Conservation (phyloP, 805 yeast genomes). For the Blastobotrys americana region DNA sequence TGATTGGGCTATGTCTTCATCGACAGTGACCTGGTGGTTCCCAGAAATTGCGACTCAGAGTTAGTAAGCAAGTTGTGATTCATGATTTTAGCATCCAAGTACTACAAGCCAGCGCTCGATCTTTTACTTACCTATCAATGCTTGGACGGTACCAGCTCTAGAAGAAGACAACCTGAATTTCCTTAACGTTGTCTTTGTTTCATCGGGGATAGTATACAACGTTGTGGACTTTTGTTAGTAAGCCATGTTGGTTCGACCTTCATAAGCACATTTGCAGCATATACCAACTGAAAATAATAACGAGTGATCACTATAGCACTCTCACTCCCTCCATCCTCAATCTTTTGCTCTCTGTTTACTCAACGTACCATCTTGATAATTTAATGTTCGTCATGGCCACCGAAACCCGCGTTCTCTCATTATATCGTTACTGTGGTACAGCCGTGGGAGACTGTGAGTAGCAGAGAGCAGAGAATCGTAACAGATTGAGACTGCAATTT, state of each 20-base stretch:
- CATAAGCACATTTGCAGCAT: not conserved
- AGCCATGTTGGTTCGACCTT: not conserved
- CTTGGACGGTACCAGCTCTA: conserved; percentile 53
- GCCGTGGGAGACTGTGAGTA: no score
- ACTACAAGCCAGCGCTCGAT: no score
- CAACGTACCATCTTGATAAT: no score
- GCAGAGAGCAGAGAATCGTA: no score
- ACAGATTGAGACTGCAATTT: no score
- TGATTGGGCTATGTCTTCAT: conserved; percentile 22
- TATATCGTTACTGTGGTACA: no score
- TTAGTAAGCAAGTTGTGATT: no score
- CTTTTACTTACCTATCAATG: conserved; percentile 44
- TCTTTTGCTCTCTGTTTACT: no score
- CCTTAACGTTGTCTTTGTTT: conserved; percentile 50
- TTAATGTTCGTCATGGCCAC: no score
- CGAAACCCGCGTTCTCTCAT: no score
- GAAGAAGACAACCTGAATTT: conserved; percentile 72
- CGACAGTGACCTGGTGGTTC: not conserved
- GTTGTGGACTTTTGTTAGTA: not conserved
- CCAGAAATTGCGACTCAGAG: not conserved
- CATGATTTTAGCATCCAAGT: no score
- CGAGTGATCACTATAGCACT: not conserved
- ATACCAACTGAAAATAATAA: not conserved
- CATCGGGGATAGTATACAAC: conserved; percentile 56
- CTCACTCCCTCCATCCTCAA: not conserved